These are phyloP conservation scores for Ascochyta rabiei DNA, from an alignment of 2,329 filamentous ascomycete genomes.

Conservation along the genomic window DNA sequence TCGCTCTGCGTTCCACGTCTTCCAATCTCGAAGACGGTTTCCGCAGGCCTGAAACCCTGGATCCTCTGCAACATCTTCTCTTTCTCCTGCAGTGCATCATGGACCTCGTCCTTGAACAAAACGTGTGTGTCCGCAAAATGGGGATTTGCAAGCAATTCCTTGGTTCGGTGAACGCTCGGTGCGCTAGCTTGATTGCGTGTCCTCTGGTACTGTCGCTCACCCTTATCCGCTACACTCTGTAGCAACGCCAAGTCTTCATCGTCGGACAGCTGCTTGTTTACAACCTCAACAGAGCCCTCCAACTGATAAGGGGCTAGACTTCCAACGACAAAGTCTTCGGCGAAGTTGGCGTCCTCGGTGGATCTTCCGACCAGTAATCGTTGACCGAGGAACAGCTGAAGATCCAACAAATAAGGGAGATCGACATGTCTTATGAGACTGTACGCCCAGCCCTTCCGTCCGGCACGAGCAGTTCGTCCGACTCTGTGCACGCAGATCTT, in stretches of 20 bases:
- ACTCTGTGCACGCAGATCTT: slow-evolving; percentile 98
- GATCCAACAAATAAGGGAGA: slow-evolving; percentile 87
- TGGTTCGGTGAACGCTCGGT: slow-evolving; percentile 87
- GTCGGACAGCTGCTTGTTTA: slow-evolving; percentile 77
- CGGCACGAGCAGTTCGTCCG: slow-evolving; percentile 92
- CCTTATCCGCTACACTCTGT: slow-evolving; percentile 77
- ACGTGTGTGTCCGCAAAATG: slow-evolving; percentile 78
- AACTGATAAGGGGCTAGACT: slow-evolving; percentile 74
- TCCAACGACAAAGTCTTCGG: slow-evolving; percentile 84
- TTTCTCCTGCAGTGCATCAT: slow-evolving; percentile 70
- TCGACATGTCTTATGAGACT: slow-evolving; percentile 88
- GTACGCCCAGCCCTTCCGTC: slow-evolving; percentile 91
- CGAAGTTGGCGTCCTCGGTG: slow-evolving; percentile 68
- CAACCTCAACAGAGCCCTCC: slow-evolving; percentile 79
- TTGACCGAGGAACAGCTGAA: slow-evolving; percentile 93
- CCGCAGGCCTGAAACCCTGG: slow-evolving; percentile 83
- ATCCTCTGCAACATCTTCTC: slow-evolving; percentile 88
- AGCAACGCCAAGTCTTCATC: slow-evolving; percentile 75
- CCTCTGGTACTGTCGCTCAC: slow-evolving; percentile 89
- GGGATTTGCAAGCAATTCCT: slow-evolving; percentile 73
- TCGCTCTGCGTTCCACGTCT: slow-evolving; percentile 67
- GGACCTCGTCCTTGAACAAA: slow-evolving; percentile 69
- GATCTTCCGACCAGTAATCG: slow-evolving; percentile 76
- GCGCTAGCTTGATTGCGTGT: slow-evolving; percentile 88
- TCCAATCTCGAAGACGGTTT: slow-evolving; percentile 96